Evolutionary conservation across 768 basidiomycete species (phyloP), one percentile per base, ranked within the genome.

Genomic region (Suillus placidus): DNA sequence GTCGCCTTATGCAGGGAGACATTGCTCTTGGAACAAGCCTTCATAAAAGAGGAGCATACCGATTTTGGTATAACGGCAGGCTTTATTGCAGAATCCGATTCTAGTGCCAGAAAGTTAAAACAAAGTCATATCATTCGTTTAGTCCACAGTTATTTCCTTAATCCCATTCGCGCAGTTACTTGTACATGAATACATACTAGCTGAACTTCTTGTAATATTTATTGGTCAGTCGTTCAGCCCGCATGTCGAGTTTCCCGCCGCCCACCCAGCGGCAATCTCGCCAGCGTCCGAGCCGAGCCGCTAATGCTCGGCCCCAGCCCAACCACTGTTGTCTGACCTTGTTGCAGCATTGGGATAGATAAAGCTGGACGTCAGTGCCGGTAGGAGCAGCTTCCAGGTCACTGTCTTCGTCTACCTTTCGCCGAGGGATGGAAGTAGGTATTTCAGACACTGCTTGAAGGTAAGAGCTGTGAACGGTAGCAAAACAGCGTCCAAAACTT

Each of bases 11-110:
- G 84, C 42, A 91, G 91, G 16, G 82, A 87, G 9, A 80, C 80
- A 4, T 72, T 94, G 32, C 83, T 94, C 61, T 12, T 89, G 85
- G 76, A 91, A 91, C 81, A 92, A 92, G 77, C 85, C 2, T 95
- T 95, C 77, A 86, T 88, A 0, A 55, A 72, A 10, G 73, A 81
- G 12, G 94, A 96, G 76, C 83, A 94, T 45, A 82, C 84, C 56
- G 82, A 80, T 1, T 91, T 96, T 64, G 90, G 89, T n/a, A 78
- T 90, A 20, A 77, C 74, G 85, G 85, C 23, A 81, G 83, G 0
- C 73, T 87, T 1, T 26, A 26, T 26, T 26, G 26, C 26, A 26
- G 26, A 26, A 26, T 26, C 26, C 1, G 26, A 26, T 26, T 26
- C 26, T 26, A 26, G 26, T 26, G 26, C 26, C 2, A 26, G 26